Conservation (phyloP, 306 rosid genomes). For the Sophora flavescens region DNA sequence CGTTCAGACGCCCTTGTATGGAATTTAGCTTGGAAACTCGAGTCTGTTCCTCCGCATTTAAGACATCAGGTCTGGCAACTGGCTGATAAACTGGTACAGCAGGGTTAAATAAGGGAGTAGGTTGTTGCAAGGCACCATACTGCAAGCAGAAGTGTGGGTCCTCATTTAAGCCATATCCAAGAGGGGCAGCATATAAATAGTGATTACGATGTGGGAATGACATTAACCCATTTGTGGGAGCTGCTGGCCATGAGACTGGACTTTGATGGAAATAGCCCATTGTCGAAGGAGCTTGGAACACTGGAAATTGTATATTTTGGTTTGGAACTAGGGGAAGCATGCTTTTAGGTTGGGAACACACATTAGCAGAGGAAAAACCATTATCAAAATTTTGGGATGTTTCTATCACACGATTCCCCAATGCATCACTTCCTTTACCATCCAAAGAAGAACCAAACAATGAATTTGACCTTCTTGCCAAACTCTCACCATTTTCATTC, state of each 20-base stretch:
- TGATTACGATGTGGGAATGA: constrained; percentile 74
- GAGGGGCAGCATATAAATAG: constrained; percentile 76
- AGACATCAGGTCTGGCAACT: constrained; percentile 56
- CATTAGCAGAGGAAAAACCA: constrained; percentile 60
- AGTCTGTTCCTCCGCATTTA: constrained; percentile 56
- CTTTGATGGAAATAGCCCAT: constrained; percentile 87
- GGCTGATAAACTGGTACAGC: constrained; percentile 80
- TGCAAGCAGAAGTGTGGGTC: constrained; percentile 83
- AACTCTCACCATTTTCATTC: constrained; percentile 50
- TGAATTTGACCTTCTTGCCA: constrained; percentile 47
- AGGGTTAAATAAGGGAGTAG: constrained; percentile 69
- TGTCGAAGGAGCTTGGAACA: constrained; percentile 77
- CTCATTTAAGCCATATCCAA: constrained; percentile 83
- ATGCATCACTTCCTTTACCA: constrained; percentile 54
- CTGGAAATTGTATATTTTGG: constrained; percentile 75
- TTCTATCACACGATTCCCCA: constrained; percentile 48
- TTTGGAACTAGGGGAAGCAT: constrained; percentile 61
- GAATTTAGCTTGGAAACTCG: constrained; percentile 57
- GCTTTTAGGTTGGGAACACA: constrained; percentile 72
- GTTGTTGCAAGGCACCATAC: constrained; percentile 83
- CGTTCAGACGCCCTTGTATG: constrained; percentile 55
- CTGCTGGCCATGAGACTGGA: constrained; percentile 89
- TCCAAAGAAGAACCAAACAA: constrained; percentile 46
- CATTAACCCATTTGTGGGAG: constrained; percentile 72
- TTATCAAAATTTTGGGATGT: constrained; percentile 55